phyloP scores from a whole-genome alignment of 2,329 filamentous ascomycete species.

The Paradendryphiella salina region DNA sequence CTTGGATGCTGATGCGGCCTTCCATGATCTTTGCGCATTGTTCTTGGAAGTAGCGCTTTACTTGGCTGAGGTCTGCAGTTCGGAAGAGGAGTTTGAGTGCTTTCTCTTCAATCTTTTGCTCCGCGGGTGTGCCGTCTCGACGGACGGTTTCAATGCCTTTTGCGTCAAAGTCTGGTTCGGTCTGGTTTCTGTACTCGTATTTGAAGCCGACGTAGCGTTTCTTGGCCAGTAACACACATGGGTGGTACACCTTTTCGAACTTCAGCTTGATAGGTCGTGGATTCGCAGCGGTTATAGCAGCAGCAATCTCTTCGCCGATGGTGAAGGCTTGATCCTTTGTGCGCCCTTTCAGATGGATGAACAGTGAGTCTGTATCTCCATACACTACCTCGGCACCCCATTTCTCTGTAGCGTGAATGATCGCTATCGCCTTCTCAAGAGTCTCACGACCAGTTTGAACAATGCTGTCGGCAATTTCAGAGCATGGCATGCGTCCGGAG shows the following conservation, averaged over 20 bases:
- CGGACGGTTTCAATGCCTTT: conserved; percentile 98
- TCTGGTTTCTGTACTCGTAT: conserved; percentile 78
- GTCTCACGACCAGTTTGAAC: conserved; percentile 96
- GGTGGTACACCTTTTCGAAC: conserved; percentile 98
- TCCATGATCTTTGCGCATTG: conserved; percentile 94
- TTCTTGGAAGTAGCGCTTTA: conserved; percentile 86
- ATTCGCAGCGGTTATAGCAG: conserved; percentile 84
- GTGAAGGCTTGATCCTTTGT: conserved; percentile 87
- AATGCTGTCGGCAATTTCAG: conserved; percentile 96
- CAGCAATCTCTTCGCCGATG: conserved; percentile 89
- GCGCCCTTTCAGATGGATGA: conserved; percentile 84
- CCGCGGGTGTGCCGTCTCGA: conserved; percentile 88
- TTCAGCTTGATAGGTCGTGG: conserved; percentile 92
- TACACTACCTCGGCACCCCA: conserved; percentile 98
- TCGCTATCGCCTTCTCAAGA: conserved; percentile 86
- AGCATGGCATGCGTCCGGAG: conserved; percentile 95
- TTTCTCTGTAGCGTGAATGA: conserved; percentile 82
- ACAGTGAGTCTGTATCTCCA: conserved; percentile 94
- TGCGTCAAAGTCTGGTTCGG: conserved; percentile 86
- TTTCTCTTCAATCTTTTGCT: conserved; percentile 96
- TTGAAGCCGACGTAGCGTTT: conserved; percentile 99
- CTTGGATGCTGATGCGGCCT: conserved; percentile 83
- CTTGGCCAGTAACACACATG: conserved; percentile 90
- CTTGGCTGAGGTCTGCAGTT: conserved; percentile 82
- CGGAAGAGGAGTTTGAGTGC: conserved; percentile 86